Percentiles rank a stretch among this genome's conserved stretches.
Evolutionary conservation across 331 rosid species (phyloP).

Genomic region (Malus hybrid): DNA sequence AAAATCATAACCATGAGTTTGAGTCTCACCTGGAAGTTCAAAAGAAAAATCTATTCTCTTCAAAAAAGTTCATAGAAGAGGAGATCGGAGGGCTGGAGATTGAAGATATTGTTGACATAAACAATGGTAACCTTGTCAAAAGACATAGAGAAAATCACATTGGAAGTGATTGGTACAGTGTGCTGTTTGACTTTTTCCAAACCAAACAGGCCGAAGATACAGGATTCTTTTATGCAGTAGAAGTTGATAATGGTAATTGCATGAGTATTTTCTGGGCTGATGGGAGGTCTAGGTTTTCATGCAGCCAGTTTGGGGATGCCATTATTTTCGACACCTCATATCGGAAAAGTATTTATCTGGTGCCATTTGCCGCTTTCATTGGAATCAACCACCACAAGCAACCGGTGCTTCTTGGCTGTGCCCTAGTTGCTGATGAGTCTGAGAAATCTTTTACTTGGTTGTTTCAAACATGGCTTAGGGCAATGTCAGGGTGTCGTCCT

Average conservation of each 20-base stretch:
- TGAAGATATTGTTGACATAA: slow-evolving; percentile 50
- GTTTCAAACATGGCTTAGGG: slow-evolving; percentile 88
- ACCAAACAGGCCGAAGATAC: slow-evolving; percentile 83
- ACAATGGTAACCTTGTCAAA: slow-evolving; percentile 36
- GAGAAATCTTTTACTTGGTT: slow-evolving; percentile 86
- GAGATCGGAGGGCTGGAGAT: slow-evolving; percentile 46
- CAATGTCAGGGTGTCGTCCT: slow-evolving; percentile 69
- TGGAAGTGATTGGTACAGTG: slow-evolving; percentile 67
- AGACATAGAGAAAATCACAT: slow-evolving; percentile 72
- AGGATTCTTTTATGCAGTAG: slow-evolving; percentile 83
- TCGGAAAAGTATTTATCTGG: slow-evolving; percentile 59
- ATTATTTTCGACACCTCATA: slow-evolving; percentile 74
- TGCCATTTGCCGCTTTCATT: slow-evolving; percentile 80
- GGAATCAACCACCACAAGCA: slow-evolving; percentile 94
- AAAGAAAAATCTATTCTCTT: slow-evolving; percentile 35
- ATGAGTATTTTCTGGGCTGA: slow-evolving; percentile 98
- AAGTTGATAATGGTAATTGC: slow-evolving; percentile 67
- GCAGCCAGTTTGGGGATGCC: slow-evolving; percentile 88
- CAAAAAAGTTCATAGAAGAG: slow-evolving; percentile 56
- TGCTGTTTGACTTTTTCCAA: slow-evolving; percentile 80
- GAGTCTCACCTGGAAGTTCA: slow-evolving; percentile 36
- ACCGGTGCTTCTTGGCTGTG: slow-evolving; percentile 91
- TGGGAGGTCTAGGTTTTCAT: slow-evolving; percentile 86
- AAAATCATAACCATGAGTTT: slow-evolving; percentile 79
- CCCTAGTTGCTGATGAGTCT: slow-evolving; percentile 83